Conservation (phyloP, 352 stramenopile species). For the Globisporangium paddicum region DNA sequence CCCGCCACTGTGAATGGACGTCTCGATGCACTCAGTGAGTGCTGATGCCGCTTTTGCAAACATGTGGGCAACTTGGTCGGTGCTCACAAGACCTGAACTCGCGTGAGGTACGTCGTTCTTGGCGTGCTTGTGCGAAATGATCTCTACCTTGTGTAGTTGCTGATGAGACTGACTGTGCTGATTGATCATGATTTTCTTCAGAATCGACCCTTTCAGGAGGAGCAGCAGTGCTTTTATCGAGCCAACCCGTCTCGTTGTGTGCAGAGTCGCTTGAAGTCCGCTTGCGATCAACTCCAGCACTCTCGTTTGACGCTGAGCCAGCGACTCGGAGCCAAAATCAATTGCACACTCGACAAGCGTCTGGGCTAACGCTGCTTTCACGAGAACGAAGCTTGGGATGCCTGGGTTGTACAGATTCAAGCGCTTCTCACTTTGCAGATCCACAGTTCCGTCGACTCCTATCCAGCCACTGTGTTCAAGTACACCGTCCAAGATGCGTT, state of each 20-base stretch:
- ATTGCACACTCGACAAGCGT: conserved; percentile 38
- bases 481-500: conserved; percentile 35
- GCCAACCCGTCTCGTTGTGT: conserved; percentile 37
- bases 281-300: conserved; percentile 29
- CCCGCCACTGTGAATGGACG: conserved; percentile 35
- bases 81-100: background rate
- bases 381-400: conserved; percentile 41
- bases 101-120: background rate
- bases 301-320: conserved; percentile 11
- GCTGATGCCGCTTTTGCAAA: conserved; percentile 13
- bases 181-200: conserved; percentile 38
- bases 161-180: conserved; percentile 1
- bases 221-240: conserved; percentile 41
- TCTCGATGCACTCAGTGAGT: conserved; percentile 31
- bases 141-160: background rate
- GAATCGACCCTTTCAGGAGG: conserved; percentile 40
- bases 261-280: conserved; percentile 32
- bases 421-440: conserved; percentile 18
- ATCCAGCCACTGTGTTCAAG: conserved; percentile 62
- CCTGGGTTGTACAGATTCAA: conserved; percentile 52
- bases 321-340: conserved; percentile 16
- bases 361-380: conserved; percentile 48
- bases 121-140: conserved; percentile 5
- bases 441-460: conserved; percentile 17
- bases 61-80: background rate